phyloP scores from a whole-genome alignment of 176 grass and related monocot genomes.

The Cenchrus fungigraminus region DNA sequence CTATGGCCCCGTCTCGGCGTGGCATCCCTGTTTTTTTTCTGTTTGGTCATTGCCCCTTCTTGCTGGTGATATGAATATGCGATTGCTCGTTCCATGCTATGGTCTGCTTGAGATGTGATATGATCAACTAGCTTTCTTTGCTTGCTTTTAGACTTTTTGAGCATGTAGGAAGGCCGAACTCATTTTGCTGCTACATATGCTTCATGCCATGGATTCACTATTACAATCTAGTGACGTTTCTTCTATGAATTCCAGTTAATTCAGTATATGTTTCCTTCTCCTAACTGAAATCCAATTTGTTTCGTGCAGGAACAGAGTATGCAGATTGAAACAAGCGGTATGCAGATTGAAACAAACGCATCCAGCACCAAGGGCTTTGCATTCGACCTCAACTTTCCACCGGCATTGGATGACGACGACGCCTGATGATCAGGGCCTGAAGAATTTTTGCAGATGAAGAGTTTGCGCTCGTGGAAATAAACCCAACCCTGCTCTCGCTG shows the following conservation, averaged over 20 bases:
- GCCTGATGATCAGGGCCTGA: not conserved
- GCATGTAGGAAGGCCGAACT: too few species aligned
- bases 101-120: too few species aligned
- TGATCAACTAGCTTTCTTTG: too few species aligned
- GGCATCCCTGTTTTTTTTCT: too few species aligned
- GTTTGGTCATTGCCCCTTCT: too few species aligned
- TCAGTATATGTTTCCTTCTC: not conserved
- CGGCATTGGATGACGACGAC: not conserved
- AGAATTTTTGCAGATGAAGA: not conserved
- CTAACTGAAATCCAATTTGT: not conserved
- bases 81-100: too few species aligned
- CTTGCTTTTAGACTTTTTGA: too few species aligned
- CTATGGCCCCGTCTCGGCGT: too few species aligned
- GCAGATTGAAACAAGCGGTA: not conserved
- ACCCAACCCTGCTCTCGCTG: constrained; percentile 20
- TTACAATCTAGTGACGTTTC: not conserved
- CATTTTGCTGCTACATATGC: too few species aligned
- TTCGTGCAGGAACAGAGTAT: constrained; percentile 10
- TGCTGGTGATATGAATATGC: too few species aligned
- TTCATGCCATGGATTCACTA: too few species aligned
- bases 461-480: not conserved
- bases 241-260: not conserved
- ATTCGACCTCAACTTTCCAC: constrained; percentile 45
- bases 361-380: not conserved
- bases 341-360: not conserved